Percentiles rank a stretch among this genome's conserved stretches.
Conservation (phyloP, 2,329 filamentous ascomycete genomes). For the Ophiognomonia clavigignenti-juglandacearum region DNA sequence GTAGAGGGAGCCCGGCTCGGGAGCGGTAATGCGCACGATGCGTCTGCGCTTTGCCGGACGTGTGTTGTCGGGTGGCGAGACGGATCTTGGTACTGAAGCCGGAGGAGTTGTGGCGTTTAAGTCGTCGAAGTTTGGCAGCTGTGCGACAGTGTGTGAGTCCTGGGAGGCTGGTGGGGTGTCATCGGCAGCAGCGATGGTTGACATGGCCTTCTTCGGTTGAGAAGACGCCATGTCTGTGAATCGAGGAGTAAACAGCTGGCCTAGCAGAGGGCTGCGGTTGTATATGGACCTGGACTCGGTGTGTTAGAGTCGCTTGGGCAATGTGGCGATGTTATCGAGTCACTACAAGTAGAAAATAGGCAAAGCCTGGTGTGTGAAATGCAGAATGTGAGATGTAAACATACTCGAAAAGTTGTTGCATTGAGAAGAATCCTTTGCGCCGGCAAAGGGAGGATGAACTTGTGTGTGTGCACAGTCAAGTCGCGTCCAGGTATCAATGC, state of each 20-base stretch:
- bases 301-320: conserved; percentile 2
- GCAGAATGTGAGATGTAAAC: background rate
- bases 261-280: conserved; percentile 10
- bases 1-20: conserved; percentile 45
- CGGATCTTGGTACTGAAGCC: background rate
- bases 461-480: too few species aligned
- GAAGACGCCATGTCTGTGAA: conserved; percentile 7
- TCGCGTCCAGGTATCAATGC: too few species aligned
- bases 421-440: too few species aligned
- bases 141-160: background rate
- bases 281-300: conserved; percentile 7
- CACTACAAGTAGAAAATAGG: too few species aligned
- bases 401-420: conserved; percentile 13
- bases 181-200: background rate
- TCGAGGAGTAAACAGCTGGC: conserved; percentile 10
- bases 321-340: too few species aligned
- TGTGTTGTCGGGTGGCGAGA: conserved; percentile 2
- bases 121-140: background rate
- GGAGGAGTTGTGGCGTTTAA: background rate
- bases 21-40: conserved; percentile 30
- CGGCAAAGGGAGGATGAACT: too few species aligned
- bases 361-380: background rate
- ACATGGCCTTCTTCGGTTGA: background rate
- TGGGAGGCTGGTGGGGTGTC: conserved; percentile 6
- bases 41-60: conserved; percentile 19